These are phyloP conservation scores for Amanita pallidorosea DNA, from an alignment of 768 basidiomycete species.

Conservation along the genomic window DNA sequence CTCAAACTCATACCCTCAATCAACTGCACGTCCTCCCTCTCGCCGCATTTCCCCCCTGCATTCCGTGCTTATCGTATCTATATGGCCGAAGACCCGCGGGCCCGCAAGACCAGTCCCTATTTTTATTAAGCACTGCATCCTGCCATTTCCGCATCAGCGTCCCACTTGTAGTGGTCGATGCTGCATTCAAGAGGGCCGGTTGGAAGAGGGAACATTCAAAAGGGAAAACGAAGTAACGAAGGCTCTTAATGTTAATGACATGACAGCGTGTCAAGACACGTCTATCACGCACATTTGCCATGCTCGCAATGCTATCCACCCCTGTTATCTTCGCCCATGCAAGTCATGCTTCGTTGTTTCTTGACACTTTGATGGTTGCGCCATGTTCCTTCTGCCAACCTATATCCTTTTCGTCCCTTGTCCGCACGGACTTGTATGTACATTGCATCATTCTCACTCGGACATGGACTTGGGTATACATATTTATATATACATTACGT, in stretches of 20 bases:
- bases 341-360: neutral
- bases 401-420: too few relatives aligned
- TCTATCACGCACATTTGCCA: neutral
- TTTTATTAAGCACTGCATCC: neutral
- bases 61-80: constrained; percentile 3
- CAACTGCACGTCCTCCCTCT: neutral
- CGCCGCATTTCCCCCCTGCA: neutral
- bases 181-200: neutral
- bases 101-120: neutral
- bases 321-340: neutral
- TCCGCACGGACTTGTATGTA: too few relatives aligned
- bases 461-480: constrained; percentile 2
- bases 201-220: neutral
- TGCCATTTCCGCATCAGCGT: neutral
- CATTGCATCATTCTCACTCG: neutral
- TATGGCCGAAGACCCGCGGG: neutral
- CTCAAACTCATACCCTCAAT: constrained; percentile 3
- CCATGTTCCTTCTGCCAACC: neutral
- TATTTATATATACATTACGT: constrained; percentile 4
- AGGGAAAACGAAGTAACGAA: constrained; percentile 3
- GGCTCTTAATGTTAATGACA: neutral
- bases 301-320: neutral
- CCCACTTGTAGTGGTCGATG: constrained; percentile 3
- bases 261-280: neutral
- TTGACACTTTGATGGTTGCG: neutral